phyloP scores from a whole-genome alignment of 371 early-diverging fungal genomes.

The Mortierella sp. region DNA sequence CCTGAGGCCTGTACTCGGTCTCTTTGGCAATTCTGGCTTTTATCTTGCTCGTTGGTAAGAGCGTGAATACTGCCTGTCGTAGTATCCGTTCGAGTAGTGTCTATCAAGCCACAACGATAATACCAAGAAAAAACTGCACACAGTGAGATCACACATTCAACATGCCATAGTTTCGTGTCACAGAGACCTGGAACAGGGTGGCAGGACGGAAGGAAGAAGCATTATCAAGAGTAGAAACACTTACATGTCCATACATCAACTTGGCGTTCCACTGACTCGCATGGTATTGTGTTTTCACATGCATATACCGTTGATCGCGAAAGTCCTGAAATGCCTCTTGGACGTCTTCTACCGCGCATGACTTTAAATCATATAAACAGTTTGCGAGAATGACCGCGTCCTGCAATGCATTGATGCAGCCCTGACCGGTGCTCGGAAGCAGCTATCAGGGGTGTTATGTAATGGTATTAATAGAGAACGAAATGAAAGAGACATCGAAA shows the following conservation, averaged over 20 bases:
- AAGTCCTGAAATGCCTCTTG: not conserved
- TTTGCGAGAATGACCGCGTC: conserved; percentile 17
- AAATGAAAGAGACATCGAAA: too few species aligned
- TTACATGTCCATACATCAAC: conserved; percentile 15
- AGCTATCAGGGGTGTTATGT: not conserved
- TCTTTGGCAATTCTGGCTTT: not conserved
- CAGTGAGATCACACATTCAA: not conserved
- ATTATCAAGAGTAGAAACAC: not conserved
- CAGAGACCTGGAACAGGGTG: too few species aligned
- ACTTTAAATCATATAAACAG: conserved; percentile 13
- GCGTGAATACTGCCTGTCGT: not conserved
- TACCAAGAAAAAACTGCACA: not conserved
- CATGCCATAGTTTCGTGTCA: too few species aligned
- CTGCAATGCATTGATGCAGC: conserved; percentile 20
- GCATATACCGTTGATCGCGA: conserved; percentile 13
- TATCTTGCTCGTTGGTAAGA: conserved; percentile 1
- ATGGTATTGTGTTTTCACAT: conserved; percentile 11
- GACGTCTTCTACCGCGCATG: not conserved
- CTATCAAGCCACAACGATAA: not conserved
- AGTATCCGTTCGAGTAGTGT: not conserved
- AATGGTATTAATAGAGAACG: too few species aligned
- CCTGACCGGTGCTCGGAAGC: conserved; percentile 22
- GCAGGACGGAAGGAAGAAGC: too few species aligned
- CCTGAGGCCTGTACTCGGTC: conserved; percentile 12
- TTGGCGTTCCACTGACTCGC: conserved; percentile 14